Evolutionary conservation across 2,329 filamentous ascomycete genomes (phyloP), one percentile per base, ranked within the genome.

Genomic region (Graphilbum fragrans): DNA sequence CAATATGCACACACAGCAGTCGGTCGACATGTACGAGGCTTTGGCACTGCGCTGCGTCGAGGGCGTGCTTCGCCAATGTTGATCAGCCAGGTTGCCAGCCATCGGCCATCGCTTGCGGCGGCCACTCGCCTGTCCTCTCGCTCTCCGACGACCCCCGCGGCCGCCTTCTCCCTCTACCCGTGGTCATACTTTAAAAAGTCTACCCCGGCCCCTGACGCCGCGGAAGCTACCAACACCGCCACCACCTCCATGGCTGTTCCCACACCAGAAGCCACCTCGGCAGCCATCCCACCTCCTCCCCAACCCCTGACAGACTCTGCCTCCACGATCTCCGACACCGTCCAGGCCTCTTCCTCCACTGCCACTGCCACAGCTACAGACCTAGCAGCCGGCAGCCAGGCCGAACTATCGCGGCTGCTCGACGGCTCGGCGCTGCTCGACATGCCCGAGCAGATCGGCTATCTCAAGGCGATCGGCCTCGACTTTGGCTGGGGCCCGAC

Each of bases 401-500:
- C 37, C 3, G 38, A 19, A 2, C 20, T 49, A 5, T 12, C 38
- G 36, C 49, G 55, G 29, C 38, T 62, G 22, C 55, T 62, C 38
- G 56, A 59, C 38, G 54, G 59, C 43, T 45, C 46, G 11, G 62
- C 68, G 41, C 60, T 75, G 41, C 67, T 77, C 45, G 63, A 72
- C 47, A 74, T 86, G 47, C 77, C 82, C 29, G 82, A 90, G 54
- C 69, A 77, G 39, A 74, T 94, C 44, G 92, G 92, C 47, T 95
- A 88, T 55, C 67, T 98, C 44, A 76, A 84, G 51, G 71, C 77
- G 7, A 67, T 96, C 11, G 92, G 92, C 4, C 66, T 98, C 19
- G 85, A 96, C 53, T 96, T 82, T 54, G 87, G 90, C 55, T 88
- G 68, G 66, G 90, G 90, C 16, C 76, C 84, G 5, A 85, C 87